Evolutionary conservation across 371 early-diverging fungal genomes (phyloP).

Genomic region (Syncephalastrum contaminatum): DNA sequence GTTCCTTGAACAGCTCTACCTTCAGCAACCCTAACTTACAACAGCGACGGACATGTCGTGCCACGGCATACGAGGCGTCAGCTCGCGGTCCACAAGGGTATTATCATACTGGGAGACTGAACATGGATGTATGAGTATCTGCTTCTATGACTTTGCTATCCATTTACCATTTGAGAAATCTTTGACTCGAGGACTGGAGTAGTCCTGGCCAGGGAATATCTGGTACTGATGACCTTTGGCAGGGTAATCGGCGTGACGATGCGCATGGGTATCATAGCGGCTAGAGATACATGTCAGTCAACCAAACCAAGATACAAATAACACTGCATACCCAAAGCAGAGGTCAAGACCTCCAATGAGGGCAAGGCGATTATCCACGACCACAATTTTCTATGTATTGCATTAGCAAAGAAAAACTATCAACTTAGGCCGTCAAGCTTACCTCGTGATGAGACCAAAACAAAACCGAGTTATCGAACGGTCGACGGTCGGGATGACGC

Average conservation of each 20-base stretch:
- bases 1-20: constrained; percentile 2
- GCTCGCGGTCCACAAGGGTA: constrained; percentile 55
- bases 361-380: constrained; percentile 72
- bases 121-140: background rate
- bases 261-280: constrained; percentile 85
- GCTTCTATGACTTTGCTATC: constrained; percentile 21
- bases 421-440: background rate
- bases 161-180: constrained; percentile 83
- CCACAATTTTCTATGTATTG: constrained; percentile 61
- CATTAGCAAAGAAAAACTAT: background rate
- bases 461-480: constrained; percentile 5
- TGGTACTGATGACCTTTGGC: constrained; percentile 40
- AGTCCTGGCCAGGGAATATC: constrained; percentile 86
- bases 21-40: constrained; percentile 19
- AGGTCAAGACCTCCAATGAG: constrained; percentile 83
- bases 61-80: constrained; percentile 93
- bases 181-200: constrained; percentile 86
- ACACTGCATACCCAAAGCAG: constrained; percentile 59
- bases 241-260: constrained; percentile 72
- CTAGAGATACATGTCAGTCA: constrained; percentile 51
- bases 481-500: constrained; percentile 66
- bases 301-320: too few relatives aligned
- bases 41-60: constrained; percentile 84
- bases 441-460: constrained; percentile 19
- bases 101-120: constrained; percentile 51